Percentiles rank a stretch among this genome's conserved stretches.
Evolutionary conservation across 2,329 filamentous ascomycete genomes (phyloP).

Genomic region (Trichoderma arundinaceum): DNA sequence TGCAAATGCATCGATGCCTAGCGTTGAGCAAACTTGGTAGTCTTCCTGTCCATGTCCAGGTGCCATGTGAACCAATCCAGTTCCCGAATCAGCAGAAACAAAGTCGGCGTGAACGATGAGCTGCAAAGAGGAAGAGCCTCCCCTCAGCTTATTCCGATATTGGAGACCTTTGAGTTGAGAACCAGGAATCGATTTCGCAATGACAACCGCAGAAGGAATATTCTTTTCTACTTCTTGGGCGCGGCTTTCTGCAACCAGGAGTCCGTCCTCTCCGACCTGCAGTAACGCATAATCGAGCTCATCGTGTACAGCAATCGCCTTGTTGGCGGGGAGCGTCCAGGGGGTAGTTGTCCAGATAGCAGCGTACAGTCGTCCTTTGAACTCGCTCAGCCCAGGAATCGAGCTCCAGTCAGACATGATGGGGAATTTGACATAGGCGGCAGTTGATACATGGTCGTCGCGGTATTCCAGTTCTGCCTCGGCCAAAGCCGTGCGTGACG

Average conservation of each 20-base stretch:
- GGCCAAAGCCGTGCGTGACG: constrained; percentile 77
- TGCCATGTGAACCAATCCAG: constrained; percentile 91
- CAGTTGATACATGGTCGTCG: constrained; percentile 71
- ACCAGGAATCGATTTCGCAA: constrained; percentile 66
- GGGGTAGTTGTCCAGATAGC: constrained; percentile 99
- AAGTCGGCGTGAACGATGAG: constrained; percentile 84
- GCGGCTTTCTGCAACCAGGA: constrained; percentile 75
- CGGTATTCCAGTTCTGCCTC: constrained; percentile 87
- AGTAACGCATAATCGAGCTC: constrained; percentile 77
- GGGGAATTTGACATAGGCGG: constrained; percentile 82
- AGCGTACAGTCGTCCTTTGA: constrained; percentile 66
- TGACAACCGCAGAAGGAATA: constrained; percentile 58
- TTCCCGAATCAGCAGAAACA: constrained; percentile 87
- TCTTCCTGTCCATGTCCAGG: constrained; percentile 97
- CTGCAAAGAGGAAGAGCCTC: constrained; percentile 60
- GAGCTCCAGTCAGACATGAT: constrained; percentile 54
- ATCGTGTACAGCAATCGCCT: constrained; percentile 80
- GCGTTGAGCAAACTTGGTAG: constrained; percentile 77
- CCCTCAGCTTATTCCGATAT: constrained; percentile 75
- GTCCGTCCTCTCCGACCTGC: constrained; percentile 59
- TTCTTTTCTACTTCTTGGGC: constrained; percentile 62
- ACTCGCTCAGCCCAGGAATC: constrained; percentile 45
- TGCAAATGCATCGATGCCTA: constrained; percentile 76
- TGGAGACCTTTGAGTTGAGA: constrained; percentile 66
- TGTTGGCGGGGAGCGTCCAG: constrained; percentile 94